phyloP scores from a whole-genome alignment of 2,329 filamentous ascomycete genomes.

The Berkeleyomyces basicola region DNA sequence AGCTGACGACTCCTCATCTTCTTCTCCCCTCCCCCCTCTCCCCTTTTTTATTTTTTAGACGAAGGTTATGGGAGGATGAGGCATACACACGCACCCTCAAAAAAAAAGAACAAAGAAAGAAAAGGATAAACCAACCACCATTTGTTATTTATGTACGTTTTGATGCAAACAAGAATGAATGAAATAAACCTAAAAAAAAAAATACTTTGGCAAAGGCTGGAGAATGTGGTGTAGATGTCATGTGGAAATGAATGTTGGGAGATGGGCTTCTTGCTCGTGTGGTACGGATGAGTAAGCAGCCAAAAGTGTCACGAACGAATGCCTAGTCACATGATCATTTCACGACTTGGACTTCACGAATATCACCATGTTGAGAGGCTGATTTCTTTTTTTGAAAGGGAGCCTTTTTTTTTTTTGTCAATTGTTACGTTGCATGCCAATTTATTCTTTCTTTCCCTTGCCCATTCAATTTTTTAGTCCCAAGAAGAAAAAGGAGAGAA shows the following conservation, averaged over 20 bases:
- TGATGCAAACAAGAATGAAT: constrained; percentile 6
- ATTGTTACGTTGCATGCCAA: too few species aligned
- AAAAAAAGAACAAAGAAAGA: constrained; percentile 3
- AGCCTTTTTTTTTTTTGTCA: too few species aligned
- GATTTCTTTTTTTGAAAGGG: not conserved
- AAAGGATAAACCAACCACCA: not conserved
- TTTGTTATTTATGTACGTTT: constrained; percentile 6
- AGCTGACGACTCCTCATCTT: not conserved
- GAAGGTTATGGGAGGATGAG: not conserved
- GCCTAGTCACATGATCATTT: too few species aligned
- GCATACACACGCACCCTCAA: too few species aligned
- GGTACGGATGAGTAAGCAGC: not conserved
- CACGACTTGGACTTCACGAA: too few species aligned
- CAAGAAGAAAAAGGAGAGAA: too few species aligned
- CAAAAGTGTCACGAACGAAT: not conserved
- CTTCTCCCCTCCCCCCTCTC: not conserved
- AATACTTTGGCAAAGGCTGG: not conserved
- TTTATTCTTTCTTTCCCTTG: too few species aligned
- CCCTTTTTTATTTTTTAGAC: constrained; percentile 4
- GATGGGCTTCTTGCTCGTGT: too few species aligned
- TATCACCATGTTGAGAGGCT: too few species aligned
- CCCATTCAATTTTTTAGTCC: too few species aligned
- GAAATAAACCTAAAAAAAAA: constrained; percentile 1
- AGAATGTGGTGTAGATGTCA: not conserved
- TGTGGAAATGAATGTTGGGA: not conserved